phyloP scores from a whole-genome alignment of 2,329 filamentous ascomycete species.

The Colletotrichum gloeosporioides region DNA sequence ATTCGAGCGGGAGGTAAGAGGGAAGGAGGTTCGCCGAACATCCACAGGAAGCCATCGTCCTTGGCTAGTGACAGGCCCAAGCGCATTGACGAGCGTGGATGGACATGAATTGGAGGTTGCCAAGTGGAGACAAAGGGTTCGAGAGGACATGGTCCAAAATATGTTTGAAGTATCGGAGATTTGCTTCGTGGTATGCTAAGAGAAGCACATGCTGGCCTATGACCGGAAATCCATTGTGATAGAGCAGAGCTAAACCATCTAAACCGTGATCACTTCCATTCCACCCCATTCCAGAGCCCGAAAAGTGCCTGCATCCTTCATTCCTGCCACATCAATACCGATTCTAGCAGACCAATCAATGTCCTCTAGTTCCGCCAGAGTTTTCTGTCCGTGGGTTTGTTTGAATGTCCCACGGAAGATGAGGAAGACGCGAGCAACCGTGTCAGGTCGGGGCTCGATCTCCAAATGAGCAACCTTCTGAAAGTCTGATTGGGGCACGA shows the following conservation, averaged over 20 bases:
- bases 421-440: neutral
- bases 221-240: neutral
- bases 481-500: conserved; percentile 12
- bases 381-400: neutral
- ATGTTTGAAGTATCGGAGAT: neutral
- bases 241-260: neutral
- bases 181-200: neutral
- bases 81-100: neutral
- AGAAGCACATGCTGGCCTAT: neutral
- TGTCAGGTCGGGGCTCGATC: neutral
- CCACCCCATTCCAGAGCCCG: neutral
- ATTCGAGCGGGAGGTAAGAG: neutral
- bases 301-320: neutral
- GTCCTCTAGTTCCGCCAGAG: neutral
- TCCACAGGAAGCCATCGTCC: neutral
- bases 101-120: neutral
- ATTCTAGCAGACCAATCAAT: neutral
- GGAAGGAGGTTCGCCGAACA: neutral
- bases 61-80: neutral
- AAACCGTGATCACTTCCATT: neutral
- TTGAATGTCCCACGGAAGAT: neutral
- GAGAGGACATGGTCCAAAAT: neutral
- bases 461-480: neutral
- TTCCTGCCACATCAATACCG: neutral
- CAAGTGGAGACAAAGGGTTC: neutral